phyloP scores from a whole-genome alignment of 371 early-diverging fungal species.

The Rhizopus delemar region DNA sequence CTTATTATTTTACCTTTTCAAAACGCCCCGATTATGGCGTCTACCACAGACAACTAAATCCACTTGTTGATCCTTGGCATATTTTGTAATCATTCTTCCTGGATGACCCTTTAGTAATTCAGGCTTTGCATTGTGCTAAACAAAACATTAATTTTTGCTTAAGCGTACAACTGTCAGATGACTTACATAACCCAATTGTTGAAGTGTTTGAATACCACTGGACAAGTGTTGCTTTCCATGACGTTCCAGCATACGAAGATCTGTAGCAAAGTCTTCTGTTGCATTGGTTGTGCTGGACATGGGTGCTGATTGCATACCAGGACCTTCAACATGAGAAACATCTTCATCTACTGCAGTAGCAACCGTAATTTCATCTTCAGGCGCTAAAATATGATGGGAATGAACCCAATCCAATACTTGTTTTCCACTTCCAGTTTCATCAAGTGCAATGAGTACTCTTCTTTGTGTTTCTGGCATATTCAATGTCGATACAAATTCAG shows the following conservation, averaged over 20 bases:
- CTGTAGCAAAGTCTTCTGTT: constrained; percentile 4
- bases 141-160: neutral
- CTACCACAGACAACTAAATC: constrained; percentile 35
- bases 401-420: constrained; percentile 22
- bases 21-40: constrained; percentile 23
- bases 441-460: constrained; percentile 22
- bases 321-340: constrained; percentile 9
- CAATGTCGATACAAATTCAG: neutral
- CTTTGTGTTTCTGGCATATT: neutral
- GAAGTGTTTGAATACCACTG: constrained; percentile 10
- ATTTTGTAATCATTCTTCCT: constrained; percentile 7
- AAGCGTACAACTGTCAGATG: neutral
- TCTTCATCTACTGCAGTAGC: constrained; percentile 23
- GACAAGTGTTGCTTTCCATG: constrained; percentile 5
- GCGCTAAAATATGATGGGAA: constrained; percentile 15
- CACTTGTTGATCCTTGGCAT: constrained; percentile 11
- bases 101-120: constrained; percentile 13
- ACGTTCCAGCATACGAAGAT: constrained; percentile 7
- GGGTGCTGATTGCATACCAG: constrained; percentile 5
- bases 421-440: constrained; percentile 15
- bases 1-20: constrained; percentile 28
- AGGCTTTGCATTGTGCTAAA: constrained; percentile 16
- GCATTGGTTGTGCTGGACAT: constrained; percentile 3
- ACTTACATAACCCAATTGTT: constrained; percentile 16
- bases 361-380: constrained; percentile 19